phyloP scores from a whole-genome alignment of 1,284 basidiomycete genomes.

The Ganoderma resinaceum region DNA sequence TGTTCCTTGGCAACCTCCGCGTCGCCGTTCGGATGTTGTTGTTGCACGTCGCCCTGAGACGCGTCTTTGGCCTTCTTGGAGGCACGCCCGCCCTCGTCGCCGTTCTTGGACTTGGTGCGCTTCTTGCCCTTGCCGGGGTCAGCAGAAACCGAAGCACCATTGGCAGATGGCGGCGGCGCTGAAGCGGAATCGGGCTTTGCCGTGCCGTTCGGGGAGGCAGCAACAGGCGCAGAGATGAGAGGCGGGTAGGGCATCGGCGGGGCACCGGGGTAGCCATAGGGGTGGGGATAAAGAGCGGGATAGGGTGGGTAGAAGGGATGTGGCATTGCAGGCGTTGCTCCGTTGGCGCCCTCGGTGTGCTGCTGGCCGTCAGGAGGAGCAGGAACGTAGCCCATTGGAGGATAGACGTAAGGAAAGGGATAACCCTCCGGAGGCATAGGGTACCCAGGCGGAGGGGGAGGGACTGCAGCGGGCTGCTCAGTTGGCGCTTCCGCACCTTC shows the following conservation, averaged over 20 bases:
- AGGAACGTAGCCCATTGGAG: constrained; percentile 34
- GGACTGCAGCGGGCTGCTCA: constrained; percentile 35
- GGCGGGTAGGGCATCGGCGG: constrained; percentile 37
- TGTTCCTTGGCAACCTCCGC: constrained; percentile 18
- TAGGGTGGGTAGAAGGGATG: constrained; percentile 41
- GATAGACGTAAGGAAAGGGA: constrained; percentile 62
- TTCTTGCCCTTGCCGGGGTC: constrained; percentile 33
- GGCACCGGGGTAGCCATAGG: constrained; percentile 36
- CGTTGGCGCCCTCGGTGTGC: constrained; percentile 31
- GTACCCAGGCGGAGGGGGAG: constrained; percentile 44
- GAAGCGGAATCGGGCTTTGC: constrained; percentile 30
- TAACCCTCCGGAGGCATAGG: constrained; percentile 58
- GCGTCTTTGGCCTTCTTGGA: constrained; percentile 44
- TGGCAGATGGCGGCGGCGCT: constrained; percentile 32
- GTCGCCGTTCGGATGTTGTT: constrained; percentile 17
- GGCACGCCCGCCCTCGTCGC: constrained; percentile 41
- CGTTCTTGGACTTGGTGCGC: constrained; percentile 35
- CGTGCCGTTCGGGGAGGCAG: constrained; percentile 22
- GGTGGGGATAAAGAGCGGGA: constrained; percentile 27
- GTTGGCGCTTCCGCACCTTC: not conserved
- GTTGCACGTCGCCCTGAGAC: constrained; percentile 19
- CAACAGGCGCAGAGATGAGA: constrained; percentile 26
- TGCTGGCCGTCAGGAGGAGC: constrained; percentile 50
- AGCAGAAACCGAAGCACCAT: constrained; percentile 23
- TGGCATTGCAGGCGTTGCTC: constrained; percentile 36